These are phyloP conservation scores for Kodamaea sagamina DNA, from an alignment of 805 yeast genomes.

Conservation along the genomic window DNA sequence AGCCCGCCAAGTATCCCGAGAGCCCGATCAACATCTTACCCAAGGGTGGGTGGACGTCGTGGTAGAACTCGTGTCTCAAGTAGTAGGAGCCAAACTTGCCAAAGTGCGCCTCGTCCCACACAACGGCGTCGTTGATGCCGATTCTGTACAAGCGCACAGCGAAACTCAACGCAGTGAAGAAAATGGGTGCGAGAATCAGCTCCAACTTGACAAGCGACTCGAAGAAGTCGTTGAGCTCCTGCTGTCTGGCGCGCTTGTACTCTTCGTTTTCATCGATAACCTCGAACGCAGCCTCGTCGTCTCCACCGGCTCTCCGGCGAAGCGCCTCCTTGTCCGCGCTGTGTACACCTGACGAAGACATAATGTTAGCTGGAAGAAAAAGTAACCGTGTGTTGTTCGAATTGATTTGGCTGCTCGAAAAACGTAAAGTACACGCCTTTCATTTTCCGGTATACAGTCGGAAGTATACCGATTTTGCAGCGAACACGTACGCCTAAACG, in stretches of 20 bases:
- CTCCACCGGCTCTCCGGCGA: conserved; percentile 20
- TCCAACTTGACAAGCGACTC: conserved; percentile 26
- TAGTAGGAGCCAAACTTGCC: conserved; percentile 96
- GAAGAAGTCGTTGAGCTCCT: conserved; percentile 26
- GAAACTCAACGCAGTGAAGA: conserved; percentile 39
- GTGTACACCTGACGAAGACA: conserved; percentile 28
- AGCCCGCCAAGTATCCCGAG: conserved; percentile 83
- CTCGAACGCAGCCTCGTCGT: conserved; percentile 2
- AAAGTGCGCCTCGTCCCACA: conserved; percentile 98
- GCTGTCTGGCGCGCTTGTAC: conserved; percentile 10
- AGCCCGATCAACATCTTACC: conserved; percentile 92
- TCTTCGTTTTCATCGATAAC: conserved; percentile 17
- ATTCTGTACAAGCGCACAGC: conserved; percentile 71
- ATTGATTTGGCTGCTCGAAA: conserved; percentile 1
- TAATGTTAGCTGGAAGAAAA: conserved; percentile 10
- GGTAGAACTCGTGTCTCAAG: conserved; percentile 83
- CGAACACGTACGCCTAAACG: conserved; percentile 4
- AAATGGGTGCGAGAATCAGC: conserved; percentile 33
- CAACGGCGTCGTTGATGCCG: conserved; percentile 71
- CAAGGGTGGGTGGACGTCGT: conserved; percentile 96
- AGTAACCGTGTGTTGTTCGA: conserved; percentile 3
- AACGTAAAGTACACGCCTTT: conserved; percentile 2
- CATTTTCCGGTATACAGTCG: too few relatives aligned
- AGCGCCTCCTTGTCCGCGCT: conserved; percentile 20
- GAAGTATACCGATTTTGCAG: background rate